Base-by-base conservation (phyloP, 2,329 filamentous ascomycete species). In the Nothophoma quercina region DNA sequence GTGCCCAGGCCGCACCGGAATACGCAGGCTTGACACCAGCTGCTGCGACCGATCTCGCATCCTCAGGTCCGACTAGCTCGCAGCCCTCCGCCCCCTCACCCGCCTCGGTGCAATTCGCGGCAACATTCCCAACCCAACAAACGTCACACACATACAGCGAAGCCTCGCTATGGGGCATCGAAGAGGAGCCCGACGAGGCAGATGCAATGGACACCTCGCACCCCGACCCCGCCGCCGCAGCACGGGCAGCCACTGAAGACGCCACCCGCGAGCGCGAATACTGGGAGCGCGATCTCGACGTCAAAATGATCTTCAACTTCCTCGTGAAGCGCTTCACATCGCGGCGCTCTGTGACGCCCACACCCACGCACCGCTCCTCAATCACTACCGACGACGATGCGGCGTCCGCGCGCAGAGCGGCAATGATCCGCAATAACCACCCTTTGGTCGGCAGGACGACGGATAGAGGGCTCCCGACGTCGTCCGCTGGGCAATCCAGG, bases 201-300 rank as follows among this genome's bases (percentile, higher is more conserved):
- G 60, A 68, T 10, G 63, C 77, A 74, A 35, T 78, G 78, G 58
- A 84, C 81, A 69, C 75, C 76, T 68, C 80, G 56, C 62, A 63
- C 52, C 54, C 58, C 32, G 60, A 46, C 25, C 59, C 49, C 25
- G 44, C 29, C 16, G 44, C 56, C 34, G 38, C 49, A 34, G 61
- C 55, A 21, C 64, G 60, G 33, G 60, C 36, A 8, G 47, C 60
- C 21, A 51, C 69, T 59, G 67, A 73, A 32, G 64, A 75, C 32
- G 35, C 76, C 13, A 71, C 75, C 7, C 74, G 74, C 7, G 84
- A 86, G 52, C 79, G 79, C 18, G 90, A 95, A 28, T 95, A 96
- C 69, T 99, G 95, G 95, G 93, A 98, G 75, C 87, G 88, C 55
- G 90, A 96, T 46, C 83, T 98, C 5, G 93, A 98, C 67, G 85